Conservation (phyloP, 2,329 filamentous ascomycete species). For the Curvularia lunata region DNA sequence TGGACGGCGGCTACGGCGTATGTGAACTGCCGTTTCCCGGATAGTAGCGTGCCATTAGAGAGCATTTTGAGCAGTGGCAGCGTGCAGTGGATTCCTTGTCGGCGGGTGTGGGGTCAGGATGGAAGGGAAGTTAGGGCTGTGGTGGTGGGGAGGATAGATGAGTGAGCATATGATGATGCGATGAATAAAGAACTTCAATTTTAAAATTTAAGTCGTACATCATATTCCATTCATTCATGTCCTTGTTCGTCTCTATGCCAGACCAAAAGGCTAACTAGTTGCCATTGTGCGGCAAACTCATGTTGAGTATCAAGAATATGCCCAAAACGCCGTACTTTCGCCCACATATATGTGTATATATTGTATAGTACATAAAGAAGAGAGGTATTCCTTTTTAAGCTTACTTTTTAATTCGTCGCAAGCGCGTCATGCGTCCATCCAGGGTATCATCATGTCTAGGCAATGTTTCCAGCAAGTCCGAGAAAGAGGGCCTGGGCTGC, state of each 20-base stretch:
- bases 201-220: not conserved
- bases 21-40: conserved; percentile 17
- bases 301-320: not conserved
- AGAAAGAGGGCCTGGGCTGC: conserved; percentile 93
- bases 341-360: not conserved
- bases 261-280: not conserved
- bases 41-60: conserved; percentile 3
- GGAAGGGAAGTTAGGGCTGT: conserved; percentile 34
- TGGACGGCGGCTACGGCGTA: conserved; percentile 34
- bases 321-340: conserved; percentile 23
- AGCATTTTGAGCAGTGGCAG: conserved; percentile 15
- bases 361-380: conserved; percentile 23
- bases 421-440: conserved; percentile 4
- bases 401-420: not conserved
- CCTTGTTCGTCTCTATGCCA: not conserved
- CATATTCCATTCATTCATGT: conserved; percentile 1
- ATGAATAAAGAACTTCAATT: not conserved
- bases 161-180: not conserved
- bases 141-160: conserved; percentile 35
- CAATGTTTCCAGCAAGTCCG: conserved; percentile 85
- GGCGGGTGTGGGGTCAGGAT: conserved; percentile 38
- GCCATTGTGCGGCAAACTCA: not conserved
- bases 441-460: conserved; percentile 45
- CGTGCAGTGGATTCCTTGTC: conserved; percentile 42
- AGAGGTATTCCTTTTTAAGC: conserved; percentile 8